phyloP scores from a whole-genome alignment of 1,284 basidiomycete species.

The Apiotrichum sp. region DNA sequence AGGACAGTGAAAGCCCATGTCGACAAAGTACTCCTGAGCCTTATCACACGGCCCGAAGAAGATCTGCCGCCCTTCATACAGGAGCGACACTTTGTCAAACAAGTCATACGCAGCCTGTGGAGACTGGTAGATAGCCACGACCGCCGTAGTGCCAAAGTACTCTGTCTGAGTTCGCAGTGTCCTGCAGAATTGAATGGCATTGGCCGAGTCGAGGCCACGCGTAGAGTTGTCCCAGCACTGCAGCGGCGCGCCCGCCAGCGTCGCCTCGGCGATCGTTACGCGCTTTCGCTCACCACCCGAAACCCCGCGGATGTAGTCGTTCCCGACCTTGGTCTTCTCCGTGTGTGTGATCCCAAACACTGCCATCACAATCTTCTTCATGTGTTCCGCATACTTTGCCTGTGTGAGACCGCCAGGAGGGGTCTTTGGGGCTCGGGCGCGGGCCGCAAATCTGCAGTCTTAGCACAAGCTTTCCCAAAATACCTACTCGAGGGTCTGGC shows the following conservation, averaged over 20 bases:
- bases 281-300: slow-evolving; percentile 54
- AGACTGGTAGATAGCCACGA: slow-evolving; percentile 51
- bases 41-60: slow-evolving; percentile 68
- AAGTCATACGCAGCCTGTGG: slow-evolving; percentile 51
- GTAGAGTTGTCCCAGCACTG: slow-evolving; percentile 52
- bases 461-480: slow-evolving; percentile 12
- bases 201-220: slow-evolving; percentile 54
- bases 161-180: slow-evolving; percentile 51
- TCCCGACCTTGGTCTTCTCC: slow-evolving; percentile 49
- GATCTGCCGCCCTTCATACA: slow-evolving; percentile 75
- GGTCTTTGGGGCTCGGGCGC: slow-evolving; percentile 41
- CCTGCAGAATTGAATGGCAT: slow-evolving; percentile 53
- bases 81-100: slow-evolving; percentile 67
- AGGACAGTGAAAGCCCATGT: slow-evolving; percentile 63
- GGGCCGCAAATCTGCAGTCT: slow-evolving; percentile 27
- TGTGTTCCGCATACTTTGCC: slow-evolving; percentile 45
- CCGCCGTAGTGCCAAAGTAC: slow-evolving; percentile 41
- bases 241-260: slow-evolving; percentile 40
- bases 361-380: slow-evolving; percentile 50
- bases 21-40: slow-evolving; percentile 71
- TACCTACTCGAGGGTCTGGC: slow-evolving; percentile 33
- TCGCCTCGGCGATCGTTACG: slow-evolving; percentile 52
- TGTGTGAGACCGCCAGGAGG: slow-evolving; percentile 46
- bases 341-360: slow-evolving; percentile 53
- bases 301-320: slow-evolving; percentile 50